phyloP scores from a whole-genome alignment of 2,329 filamentous ascomycete species.

The Fusarium nematophilum region DNA sequence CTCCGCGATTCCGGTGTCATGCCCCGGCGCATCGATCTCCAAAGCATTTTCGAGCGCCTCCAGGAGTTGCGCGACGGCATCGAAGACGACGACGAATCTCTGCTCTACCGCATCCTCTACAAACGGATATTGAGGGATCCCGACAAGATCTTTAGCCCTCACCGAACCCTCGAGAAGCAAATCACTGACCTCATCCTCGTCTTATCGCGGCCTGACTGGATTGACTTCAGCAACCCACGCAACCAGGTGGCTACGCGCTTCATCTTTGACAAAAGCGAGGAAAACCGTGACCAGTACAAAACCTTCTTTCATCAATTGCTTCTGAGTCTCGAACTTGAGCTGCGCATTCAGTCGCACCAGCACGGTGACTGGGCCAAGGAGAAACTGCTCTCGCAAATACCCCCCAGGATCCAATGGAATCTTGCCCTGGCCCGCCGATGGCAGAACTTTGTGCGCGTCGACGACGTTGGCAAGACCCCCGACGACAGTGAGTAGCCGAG shows the following conservation, averaged over 20 bases:
- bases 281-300: conserved; percentile 68
- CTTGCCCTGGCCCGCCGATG: conserved; percentile 79
- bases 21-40: conserved; percentile 71
- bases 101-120: conserved; percentile 74
- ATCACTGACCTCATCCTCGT: conserved; percentile 79
- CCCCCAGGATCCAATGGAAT: conserved; percentile 78
- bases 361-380: conserved; percentile 73
- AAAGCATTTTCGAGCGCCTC: conserved; percentile 68
- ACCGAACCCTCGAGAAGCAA: conserved; percentile 74
- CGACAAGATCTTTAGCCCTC: conserved; percentile 69
- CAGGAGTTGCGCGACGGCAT: conserved; percentile 67
- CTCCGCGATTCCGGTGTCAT: conserved; percentile 68
- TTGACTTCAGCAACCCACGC: conserved; percentile 75
- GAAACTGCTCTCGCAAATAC: conserved; percentile 72
- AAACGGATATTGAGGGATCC: conserved; percentile 75
- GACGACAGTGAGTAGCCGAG: conserved; percentile 57
- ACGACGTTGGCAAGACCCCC: conserved; percentile 65
- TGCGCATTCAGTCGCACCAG: conserved; percentile 72
- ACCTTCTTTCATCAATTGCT: conserved; percentile 83
- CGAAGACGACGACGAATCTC: conserved; percentile 67
- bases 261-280: conserved; percentile 70
- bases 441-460: conserved; percentile 76
- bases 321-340: conserved; percentile 76
- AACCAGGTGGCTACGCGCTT: conserved; percentile 81
- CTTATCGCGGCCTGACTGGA: conserved; percentile 76